A percentile compares a stretch with the other conserved stretches of the same genome.
Conservation (phyloP, 768 basidiomycete species). For the Panaeolus papilionaceus region DNA sequence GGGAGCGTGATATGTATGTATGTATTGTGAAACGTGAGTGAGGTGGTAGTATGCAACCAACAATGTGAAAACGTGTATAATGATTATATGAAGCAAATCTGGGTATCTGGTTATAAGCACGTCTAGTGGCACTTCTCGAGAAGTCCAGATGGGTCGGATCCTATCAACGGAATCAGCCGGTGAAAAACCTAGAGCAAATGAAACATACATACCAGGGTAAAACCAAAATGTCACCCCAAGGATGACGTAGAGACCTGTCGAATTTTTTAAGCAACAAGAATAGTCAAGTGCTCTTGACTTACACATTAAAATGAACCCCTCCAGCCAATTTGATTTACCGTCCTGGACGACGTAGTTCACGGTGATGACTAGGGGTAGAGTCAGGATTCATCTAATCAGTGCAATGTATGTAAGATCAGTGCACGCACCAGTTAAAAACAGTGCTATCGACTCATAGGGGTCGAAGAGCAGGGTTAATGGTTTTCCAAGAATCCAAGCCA, state of each 20-base stretch:
- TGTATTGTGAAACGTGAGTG: neutral
- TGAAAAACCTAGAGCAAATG: neutral
- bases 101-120: neutral
- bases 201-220: constrained; percentile 45
- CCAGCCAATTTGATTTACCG: constrained; percentile 85
- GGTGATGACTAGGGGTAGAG: constrained; percentile 61
- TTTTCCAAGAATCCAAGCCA: constrained; percentile 86
- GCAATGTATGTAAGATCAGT: neutral
- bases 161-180: constrained; percentile 23
- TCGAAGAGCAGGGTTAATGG: constrained; percentile 86
- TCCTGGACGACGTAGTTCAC: constrained; percentile 85
- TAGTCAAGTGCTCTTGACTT: constrained; percentile 7
- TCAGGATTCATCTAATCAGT: neutral
- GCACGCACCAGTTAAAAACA: constrained; percentile 50
- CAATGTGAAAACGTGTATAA: neutral
- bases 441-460: constrained; percentile 80
- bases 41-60: neutral
- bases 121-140: constrained; percentile 30
- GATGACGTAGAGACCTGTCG: constrained; percentile 71
- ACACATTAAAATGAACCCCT: constrained; percentile 65
- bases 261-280: constrained; percentile 8
- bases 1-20: neutral
- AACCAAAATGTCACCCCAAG: constrained; percentile 75
- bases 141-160: constrained; percentile 39
- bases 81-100: neutral